Evolutionary conservation across 2,329 filamentous ascomycete genomes (phyloP).

Genomic region (Aureobasidium sp.): DNA sequence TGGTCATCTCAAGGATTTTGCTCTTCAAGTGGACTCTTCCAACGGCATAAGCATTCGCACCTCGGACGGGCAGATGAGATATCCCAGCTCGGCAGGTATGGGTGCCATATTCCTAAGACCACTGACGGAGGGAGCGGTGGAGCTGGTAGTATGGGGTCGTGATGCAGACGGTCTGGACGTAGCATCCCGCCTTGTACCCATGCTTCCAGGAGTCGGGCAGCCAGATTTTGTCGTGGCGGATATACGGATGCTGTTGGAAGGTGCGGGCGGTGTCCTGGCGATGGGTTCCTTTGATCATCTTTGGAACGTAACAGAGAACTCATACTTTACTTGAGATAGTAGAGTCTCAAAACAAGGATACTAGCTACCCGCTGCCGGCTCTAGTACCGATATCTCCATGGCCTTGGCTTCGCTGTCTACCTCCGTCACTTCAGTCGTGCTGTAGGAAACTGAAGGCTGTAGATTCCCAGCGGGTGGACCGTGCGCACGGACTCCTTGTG

Average conservation of each 20-base stretch:
- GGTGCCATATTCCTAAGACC: conserved; percentile 46
- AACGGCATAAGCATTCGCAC: background rate
- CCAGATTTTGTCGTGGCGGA: conserved; percentile 48
- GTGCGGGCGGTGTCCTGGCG: conserved; percentile 42
- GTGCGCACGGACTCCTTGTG: background rate
- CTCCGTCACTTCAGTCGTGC: background rate
- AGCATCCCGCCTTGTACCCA: conserved; percentile 45
- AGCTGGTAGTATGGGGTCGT: conserved; percentile 48
- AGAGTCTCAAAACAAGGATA: background rate
- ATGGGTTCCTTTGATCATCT: conserved; percentile 47
- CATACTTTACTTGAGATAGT: conserved; percentile 29
- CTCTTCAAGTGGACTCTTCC: conserved; percentile 21
- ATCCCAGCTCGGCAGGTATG: conserved; percentile 23
- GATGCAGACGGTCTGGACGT: conserved; percentile 39
- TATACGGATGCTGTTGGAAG: conserved; percentile 39
- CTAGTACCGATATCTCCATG: background rate
- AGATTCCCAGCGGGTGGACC: background rate
- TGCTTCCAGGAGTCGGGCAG: conserved; percentile 47
- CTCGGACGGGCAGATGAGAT: background rate
- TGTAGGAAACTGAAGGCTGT: background rate
- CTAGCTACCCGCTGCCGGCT: background rate
- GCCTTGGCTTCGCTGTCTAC: background rate
- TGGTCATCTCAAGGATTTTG: conserved; percentile 19
- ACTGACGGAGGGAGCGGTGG: conserved; percentile 37
- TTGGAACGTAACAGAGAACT: conserved; percentile 44